phyloP scores from a whole-genome alignment of 2,329 filamentous ascomycete species.

The Aspergillus sp. region DNA sequence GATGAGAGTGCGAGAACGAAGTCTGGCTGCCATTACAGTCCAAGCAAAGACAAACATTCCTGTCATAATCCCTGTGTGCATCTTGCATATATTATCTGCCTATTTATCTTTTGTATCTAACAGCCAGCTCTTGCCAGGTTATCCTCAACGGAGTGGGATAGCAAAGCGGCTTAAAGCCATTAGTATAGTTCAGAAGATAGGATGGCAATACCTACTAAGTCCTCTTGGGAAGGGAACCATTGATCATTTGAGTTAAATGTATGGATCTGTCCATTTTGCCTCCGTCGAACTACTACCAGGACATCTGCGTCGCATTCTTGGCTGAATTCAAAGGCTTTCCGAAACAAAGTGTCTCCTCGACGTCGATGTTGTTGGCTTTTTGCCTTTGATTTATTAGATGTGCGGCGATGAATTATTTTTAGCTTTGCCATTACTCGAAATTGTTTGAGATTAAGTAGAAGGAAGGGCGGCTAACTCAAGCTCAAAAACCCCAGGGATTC shows the following conservation, averaged over 20 bases:
- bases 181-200: not conserved
- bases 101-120: not conserved
- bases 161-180: not conserved
- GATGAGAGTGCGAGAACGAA: too few species aligned
- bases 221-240: not conserved
- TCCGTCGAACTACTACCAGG: not conserved
- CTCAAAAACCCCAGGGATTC: too few species aligned
- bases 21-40: too few species aligned
- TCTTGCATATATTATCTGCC: too few species aligned
- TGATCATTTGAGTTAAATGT: not conserved
- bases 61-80: too few species aligned
- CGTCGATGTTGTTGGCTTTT: not conserved
- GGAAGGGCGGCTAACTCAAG: too few species aligned
- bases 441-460: too few species aligned
- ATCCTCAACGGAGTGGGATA: not conserved
- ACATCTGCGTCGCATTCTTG: conserved; percentile 1
- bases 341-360: not conserved
- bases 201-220: not conserved
- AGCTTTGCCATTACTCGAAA: not conserved
- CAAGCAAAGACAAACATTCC: too few species aligned
- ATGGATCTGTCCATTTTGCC: not conserved
- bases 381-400: not conserved
- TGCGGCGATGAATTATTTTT: not conserved
- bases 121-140: not conserved
- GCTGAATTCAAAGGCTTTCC: conserved; percentile 3